Conservation (phyloP, 305 asterid genomes). For the Fraxinus sp. region DNA sequence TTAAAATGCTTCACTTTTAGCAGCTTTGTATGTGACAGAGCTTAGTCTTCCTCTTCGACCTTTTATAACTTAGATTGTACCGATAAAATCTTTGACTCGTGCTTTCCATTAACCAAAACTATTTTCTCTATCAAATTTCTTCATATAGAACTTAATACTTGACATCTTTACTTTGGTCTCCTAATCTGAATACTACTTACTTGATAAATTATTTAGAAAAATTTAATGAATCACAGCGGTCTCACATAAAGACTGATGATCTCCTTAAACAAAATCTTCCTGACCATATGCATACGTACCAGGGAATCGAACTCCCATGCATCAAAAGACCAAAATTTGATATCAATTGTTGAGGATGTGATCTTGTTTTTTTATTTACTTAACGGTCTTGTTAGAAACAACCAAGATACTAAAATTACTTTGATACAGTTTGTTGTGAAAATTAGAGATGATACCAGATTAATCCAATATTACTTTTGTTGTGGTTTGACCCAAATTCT, state of each 20-base stretch:
- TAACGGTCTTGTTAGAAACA: not conserved
- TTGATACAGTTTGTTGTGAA: too few relatives aligned
- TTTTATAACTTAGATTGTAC: not conserved
- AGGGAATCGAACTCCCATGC: not conserved
- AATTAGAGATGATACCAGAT: too few relatives aligned
- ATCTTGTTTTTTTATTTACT: not conserved
- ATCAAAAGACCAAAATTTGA: not conserved
- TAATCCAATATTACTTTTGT: too few relatives aligned
- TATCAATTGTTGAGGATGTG: not conserved
- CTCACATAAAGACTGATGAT: not conserved
- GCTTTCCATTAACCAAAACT: not conserved
- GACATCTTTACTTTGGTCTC: not conserved
- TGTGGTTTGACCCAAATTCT: too few relatives aligned
- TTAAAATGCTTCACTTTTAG: too few relatives aligned
- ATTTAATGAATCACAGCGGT: not conserved
- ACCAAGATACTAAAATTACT: too few relatives aligned
- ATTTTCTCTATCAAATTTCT: not conserved
- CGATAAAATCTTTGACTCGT: not conserved
- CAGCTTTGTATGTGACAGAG: too few relatives aligned
- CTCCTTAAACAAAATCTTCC: not conserved
- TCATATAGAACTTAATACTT: not conserved
- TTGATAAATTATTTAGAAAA: too few relatives aligned
- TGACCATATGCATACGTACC: not conserved
- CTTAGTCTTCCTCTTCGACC: too few relatives aligned
- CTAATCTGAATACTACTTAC: not conserved